A percentile compares a stretch with the other conserved stretches of the same genome.
Conservation (phyloP, 2,329 filamentous ascomycete genomes). For the Pseudocercospora macadamiae region DNA sequence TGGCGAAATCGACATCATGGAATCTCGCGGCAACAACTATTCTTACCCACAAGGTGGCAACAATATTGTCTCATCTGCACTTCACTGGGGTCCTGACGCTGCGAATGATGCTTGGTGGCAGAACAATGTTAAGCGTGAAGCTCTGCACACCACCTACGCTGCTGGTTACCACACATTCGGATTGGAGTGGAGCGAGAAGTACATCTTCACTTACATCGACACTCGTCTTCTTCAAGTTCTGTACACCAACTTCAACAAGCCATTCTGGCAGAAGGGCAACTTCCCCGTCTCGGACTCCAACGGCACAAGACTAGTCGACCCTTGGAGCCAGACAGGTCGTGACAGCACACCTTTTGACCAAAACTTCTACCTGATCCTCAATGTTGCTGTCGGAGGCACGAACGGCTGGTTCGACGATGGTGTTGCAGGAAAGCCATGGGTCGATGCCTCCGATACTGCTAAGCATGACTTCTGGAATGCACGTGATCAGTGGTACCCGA, state of each 20-base stretch:
- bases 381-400: constrained; percentile 44
- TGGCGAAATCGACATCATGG: constrained; percentile 82
- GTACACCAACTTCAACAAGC: constrained; percentile 62
- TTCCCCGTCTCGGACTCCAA: constrained; percentile 41
- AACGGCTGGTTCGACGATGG: constrained; percentile 79
- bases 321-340: constrained; percentile 41
- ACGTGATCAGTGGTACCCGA: constrained; percentile 41
- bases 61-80: constrained; percentile 75
- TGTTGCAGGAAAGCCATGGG: constrained; percentile 74
- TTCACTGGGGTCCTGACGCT: constrained; percentile 79
- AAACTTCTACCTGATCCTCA: constrained; percentile 46
- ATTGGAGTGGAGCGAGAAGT: constrained; percentile 85
- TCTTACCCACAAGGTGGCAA: constrained; percentile 76
- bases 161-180: constrained; percentile 74
- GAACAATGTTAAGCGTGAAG: constrained; percentile 75
- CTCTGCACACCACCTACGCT: constrained; percentile 74
- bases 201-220: constrained; percentile 85
- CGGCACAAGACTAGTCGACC: constrained; percentile 42
- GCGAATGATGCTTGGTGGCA: constrained; percentile 80
- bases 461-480: constrained; percentile 75
- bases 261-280: constrained; percentile 44
- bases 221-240: constrained; percentile 77
- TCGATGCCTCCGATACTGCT: constrained; percentile 68
- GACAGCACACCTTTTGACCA: constrained; percentile 46
- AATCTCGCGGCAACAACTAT: constrained; percentile 81